These are phyloP conservation scores for Cephaloascus fragrans DNA, from an alignment of 805 yeast species.

Conservation along the genomic window DNA sequence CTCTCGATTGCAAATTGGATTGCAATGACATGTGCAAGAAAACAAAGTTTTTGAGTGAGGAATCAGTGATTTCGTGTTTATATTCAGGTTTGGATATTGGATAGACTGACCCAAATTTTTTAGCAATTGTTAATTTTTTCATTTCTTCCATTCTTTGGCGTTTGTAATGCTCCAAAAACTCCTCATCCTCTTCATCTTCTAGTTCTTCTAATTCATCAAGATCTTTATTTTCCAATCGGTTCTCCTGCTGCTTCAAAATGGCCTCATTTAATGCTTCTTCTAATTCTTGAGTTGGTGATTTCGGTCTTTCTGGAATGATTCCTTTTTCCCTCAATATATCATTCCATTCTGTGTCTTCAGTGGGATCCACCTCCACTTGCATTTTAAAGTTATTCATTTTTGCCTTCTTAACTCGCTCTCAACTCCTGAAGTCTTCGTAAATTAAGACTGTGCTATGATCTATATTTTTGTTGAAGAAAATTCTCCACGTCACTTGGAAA, in stretches of 20 bases:
- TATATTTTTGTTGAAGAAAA: too few species aligned
- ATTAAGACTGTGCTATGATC: too few species aligned
- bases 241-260: conserved; percentile 66
- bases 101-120: conserved; percentile 64
- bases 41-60: conserved; percentile 58
- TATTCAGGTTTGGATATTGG: conserved; percentile 86
- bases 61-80: conserved; percentile 73
- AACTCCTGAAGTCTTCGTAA: too few species aligned
- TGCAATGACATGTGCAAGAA: conserved; percentile 69
- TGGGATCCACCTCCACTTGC: conserved; percentile 85
- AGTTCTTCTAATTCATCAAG: conserved; percentile 77
- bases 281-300: conserved; percentile 76
- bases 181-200: conserved; percentile 92
- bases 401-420: background rate
- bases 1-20: conserved; percentile 62
- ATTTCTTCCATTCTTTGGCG: conserved; percentile 71
- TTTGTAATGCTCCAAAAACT: conserved; percentile 70
- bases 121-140: conserved; percentile 43
- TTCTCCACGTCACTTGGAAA: too few species aligned
- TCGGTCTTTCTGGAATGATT: conserved; percentile 84
- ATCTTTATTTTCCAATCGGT: conserved; percentile 67
- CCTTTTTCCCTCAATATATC: conserved; percentile 82
- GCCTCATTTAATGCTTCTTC: conserved; percentile 88
- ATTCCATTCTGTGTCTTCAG: conserved; percentile 98
- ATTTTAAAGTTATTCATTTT: conserved; percentile 38